Evolutionary conservation across 176 grass and related monocot genomes (phyloP), one percentile per base, ranked within the genome.

Genomic region (Elymus sibiricus): DNA sequence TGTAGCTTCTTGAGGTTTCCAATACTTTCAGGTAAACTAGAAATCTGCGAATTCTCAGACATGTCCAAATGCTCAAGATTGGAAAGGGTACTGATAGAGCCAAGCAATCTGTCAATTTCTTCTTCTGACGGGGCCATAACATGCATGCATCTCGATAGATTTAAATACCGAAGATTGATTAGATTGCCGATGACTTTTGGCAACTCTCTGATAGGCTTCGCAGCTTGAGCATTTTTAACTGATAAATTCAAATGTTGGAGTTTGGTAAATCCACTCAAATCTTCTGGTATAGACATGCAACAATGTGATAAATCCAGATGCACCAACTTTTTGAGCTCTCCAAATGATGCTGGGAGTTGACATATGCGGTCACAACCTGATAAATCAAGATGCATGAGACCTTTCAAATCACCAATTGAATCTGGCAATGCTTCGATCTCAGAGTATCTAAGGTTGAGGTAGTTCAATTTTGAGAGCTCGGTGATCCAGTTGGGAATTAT

Each of bases 61-160:
- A 82, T 39, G n/a, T 82, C 49, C 0, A 82, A 49, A 82, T 82
- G 49, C 32, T 70, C 46, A 0, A 82, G 65, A 70, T 70, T 58
- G 16, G 14, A 16, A 34, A 82, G 27, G 11, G 11, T 58, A 9
- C 65, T 53, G n/a, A 82, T 70, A 25, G 2, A 7, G 0, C 13
- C 13, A 27, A 62, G 3, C 21, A 25, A 26, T 10, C n/a, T 62
- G n/a, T 10, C 2, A 62, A 9, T 62, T 26, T 60, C 7, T 9
- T 60, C 19, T 60, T 7, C 9, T n/a, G 56, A 19, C 22, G 21
- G 2, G 7, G 21, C 21, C 56, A 60, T 9, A 24, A 7, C 22
- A 4, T 11, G 9, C 59, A 76, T 0, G 16, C 37, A 79, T 25
- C 9, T 1, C 16, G 70, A 84, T 5, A 84, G 74, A 16, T 84